A percentile compares a stretch with the other conserved stretches of the same genome.
Conservation (phyloP, 257 asterid species). For the Henckelia pumila region DNA sequence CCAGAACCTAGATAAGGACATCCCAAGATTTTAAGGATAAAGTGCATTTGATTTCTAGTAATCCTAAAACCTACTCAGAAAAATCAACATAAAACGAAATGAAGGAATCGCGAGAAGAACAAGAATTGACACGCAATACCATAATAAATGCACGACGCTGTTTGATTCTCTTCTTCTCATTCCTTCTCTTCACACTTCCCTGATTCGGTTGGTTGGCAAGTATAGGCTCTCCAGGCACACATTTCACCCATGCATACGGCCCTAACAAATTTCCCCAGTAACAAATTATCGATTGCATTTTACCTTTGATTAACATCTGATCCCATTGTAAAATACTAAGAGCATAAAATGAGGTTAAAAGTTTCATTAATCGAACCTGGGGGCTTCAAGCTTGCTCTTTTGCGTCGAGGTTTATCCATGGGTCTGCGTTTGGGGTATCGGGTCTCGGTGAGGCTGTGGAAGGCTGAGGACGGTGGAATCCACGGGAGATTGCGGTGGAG, state of each 20-base stretch:
- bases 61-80: not conserved
- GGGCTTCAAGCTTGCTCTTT: constrained; percentile 61
- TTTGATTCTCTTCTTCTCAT: constrained; percentile 74
- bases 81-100: not conserved
- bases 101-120: not conserved
- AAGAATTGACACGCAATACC: not conserved
- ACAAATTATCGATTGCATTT: constrained; percentile 12
- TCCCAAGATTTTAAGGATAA: not conserved
- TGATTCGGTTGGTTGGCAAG: constrained; percentile 69
- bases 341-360: not conserved
- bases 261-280: constrained; percentile 39
- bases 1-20: constrained; percentile 1
- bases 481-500: constrained; percentile 41
- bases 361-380: constrained; percentile 43
- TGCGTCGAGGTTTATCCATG: constrained; percentile 52
- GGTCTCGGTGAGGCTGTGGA: constrained; percentile 70
- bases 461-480: constrained; percentile 48
- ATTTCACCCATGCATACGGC: constrained; percentile 69
- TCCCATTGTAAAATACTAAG: not conserved
- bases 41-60: not conserved
- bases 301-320: not conserved
- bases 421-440: constrained; percentile 73
- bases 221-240: constrained; percentile 65
- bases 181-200: constrained; percentile 81
- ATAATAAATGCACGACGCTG: constrained; percentile 38